These are phyloP conservation scores for Sugiyamaella paludigena DNA, from an alignment of 1,139 yeast species.

Conservation along the genomic window DNA sequence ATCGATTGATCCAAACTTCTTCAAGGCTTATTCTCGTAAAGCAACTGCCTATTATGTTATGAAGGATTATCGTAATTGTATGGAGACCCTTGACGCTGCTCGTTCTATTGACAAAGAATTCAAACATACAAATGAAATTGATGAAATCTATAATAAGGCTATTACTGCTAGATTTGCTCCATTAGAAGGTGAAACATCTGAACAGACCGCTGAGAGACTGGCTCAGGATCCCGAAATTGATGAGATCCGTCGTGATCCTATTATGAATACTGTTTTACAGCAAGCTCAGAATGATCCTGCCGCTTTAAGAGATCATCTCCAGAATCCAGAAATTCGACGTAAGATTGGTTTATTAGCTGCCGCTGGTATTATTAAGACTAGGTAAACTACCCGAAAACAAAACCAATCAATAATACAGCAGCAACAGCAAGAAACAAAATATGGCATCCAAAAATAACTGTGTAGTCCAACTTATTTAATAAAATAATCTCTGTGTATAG, in stretches of 20 bases:
- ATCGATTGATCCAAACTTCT: slow-evolving; percentile 77
- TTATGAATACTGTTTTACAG: slow-evolving; percentile 90
- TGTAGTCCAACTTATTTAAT: too few relatives aligned
- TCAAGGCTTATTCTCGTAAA: slow-evolving; percentile 95
- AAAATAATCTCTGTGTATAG: too few relatives aligned
- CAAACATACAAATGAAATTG: slow-evolving; percentile 70
- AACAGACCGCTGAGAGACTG: slow-evolving; percentile 89
- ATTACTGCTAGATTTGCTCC: slow-evolving; percentile 73
- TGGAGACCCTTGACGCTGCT: slow-evolving; percentile 79
- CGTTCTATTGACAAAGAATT: slow-evolving; percentile 70
- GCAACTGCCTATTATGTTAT: slow-evolving; percentile 92
- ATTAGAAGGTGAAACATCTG: slow-evolving; percentile 88
- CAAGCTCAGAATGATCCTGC: slow-evolving; percentile 97
- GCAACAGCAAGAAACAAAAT: too few relatives aligned
- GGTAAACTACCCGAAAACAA: too few relatives aligned
- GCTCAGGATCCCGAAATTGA: slow-evolving; percentile 93
- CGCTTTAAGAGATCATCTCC: slow-evolving; percentile 96
- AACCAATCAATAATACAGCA: too few relatives aligned
- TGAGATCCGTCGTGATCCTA: slow-evolving; percentile 88
- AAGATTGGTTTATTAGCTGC: slow-evolving; percentile 90
- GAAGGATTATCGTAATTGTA: slow-evolving; percentile 78
- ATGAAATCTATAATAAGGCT: slow-evolving; percentile 77
- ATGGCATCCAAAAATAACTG: too few relatives aligned
- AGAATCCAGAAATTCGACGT: slow-evolving; percentile 86
- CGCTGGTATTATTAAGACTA: slow-evolving; percentile 95